These are phyloP conservation scores for Ensete glaucum DNA, from an alignment of 176 grass and related monocot genomes.

Conservation along the genomic window DNA sequence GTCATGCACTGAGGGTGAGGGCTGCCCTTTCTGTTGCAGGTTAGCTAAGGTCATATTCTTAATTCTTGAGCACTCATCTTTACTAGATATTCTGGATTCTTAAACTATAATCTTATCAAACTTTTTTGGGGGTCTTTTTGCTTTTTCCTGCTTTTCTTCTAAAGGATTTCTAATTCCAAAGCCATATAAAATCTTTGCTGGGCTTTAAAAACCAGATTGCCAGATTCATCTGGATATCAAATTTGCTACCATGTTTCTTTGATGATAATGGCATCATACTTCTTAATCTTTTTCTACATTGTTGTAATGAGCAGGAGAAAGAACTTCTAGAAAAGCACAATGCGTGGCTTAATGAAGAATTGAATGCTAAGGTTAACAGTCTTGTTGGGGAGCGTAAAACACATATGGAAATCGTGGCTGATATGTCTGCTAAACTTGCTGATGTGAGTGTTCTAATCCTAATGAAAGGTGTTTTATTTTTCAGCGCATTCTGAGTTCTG, in stretches of 20 bases:
- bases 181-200: background rate
- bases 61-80: too few species aligned
- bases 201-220: background rate
- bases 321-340: conserved; percentile 80
- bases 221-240: background rate
- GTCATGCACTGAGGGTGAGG: too few species aligned
- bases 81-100: too few species aligned
- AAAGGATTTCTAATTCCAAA: too few species aligned
- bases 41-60: too few species aligned
- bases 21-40: too few species aligned
- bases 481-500: background rate
- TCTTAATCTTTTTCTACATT: conserved; percentile 12
- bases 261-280: background rate
- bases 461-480: background rate
- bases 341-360: conserved; percentile 71
- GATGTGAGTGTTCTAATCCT: conserved; percentile 41
- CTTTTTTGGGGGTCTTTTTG: too few species aligned
- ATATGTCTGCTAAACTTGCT: conserved; percentile 67
- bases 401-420: conserved; percentile 71
- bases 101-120: too few species aligned
- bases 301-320: conserved; percentile 56
- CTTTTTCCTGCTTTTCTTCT: too few species aligned
- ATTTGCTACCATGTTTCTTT: background rate
- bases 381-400: conserved; percentile 51
- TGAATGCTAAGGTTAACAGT: conserved; percentile 58